Evolutionary conservation across 805 yeast genomes (phyloP).

Genomic region (Wickerhamiella dianesei): DNA sequence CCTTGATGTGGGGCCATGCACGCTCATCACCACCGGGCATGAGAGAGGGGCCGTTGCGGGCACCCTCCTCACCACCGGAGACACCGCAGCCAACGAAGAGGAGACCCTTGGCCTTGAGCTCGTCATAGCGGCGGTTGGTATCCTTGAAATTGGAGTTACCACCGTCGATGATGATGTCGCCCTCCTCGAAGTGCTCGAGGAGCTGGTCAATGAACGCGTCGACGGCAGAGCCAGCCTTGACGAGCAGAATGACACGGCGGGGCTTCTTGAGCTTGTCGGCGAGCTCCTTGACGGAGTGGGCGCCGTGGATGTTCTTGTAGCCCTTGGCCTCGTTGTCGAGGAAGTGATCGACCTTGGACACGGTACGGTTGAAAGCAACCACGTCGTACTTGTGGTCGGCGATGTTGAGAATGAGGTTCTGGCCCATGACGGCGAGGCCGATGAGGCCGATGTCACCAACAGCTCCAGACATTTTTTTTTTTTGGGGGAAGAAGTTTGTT

Average conservation of each 20-base stretch:
- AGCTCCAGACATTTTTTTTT: constrained; percentile 8
- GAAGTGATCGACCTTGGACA: constrained; percentile 88
- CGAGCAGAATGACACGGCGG: constrained; percentile 85
- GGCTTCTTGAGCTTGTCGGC: constrained; percentile 87
- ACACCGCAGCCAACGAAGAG: constrained; percentile 97
- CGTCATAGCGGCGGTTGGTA: constrained; percentile 89
- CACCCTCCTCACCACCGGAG: constrained; percentile 99
- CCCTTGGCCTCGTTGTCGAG: constrained; percentile 90
- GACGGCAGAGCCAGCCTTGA: constrained; percentile 94
- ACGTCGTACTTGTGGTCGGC: constrained; percentile 99
- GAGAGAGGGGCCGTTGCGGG: constrained; percentile 96
- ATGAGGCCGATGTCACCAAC: constrained; percentile 91
- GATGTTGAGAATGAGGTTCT: constrained; percentile 87
- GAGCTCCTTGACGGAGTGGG: constrained; percentile 81
- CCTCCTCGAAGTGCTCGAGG: constrained; percentile 83
- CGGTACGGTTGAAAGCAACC: constrained; percentile 97
- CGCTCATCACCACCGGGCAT: constrained; percentile 99
- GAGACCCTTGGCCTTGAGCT: constrained; percentile 75
- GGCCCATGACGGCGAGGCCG: constrained; percentile 99
- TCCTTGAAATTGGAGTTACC: constrained; percentile 99
- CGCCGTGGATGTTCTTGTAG: constrained; percentile 79
- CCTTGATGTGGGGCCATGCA: constrained; percentile 98
- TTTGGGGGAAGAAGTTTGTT: background rate
- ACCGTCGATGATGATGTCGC: constrained; percentile 97
- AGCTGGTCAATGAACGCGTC: constrained; percentile 81